Evolutionary conservation across 2,329 filamentous ascomycete genomes (phyloP).

Genomic region (Ophiocordyceps camponoti-floridani): DNA sequence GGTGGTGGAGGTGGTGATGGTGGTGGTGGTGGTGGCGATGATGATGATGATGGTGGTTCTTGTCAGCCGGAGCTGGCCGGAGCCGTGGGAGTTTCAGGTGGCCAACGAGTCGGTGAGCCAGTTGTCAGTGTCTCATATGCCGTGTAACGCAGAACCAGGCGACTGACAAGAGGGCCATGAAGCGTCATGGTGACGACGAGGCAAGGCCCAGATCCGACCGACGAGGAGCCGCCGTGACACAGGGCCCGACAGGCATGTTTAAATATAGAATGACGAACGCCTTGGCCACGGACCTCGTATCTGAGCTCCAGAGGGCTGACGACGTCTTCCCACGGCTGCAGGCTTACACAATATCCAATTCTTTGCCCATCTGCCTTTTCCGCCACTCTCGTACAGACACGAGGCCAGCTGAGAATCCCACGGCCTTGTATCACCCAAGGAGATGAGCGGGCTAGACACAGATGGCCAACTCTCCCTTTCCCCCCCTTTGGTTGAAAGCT

Average conservation of each 20-base stretch:
- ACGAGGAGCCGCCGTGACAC: too few relatives aligned
- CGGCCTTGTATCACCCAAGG: background rate
- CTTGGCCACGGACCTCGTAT: background rate
- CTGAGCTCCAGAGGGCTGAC: background rate
- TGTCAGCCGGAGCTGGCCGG: too few relatives aligned
- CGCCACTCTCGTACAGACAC: background rate
- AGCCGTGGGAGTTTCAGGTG: background rate
- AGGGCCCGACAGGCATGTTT: background rate
- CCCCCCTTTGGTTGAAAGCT: background rate
- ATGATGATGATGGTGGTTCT: too few relatives aligned
- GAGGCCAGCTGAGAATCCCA: background rate
- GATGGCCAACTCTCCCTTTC: background rate
- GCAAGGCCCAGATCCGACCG: too few relatives aligned
- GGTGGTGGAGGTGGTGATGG: too few relatives aligned
- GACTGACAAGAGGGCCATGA: too few relatives aligned
- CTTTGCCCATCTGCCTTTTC: background rate
- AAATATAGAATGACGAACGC: background rate
- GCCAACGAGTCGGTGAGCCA: background rate
- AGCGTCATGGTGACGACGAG: too few relatives aligned
- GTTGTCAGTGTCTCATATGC: slow-evolving; percentile 1
- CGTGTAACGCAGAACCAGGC: slow-evolving; percentile 1
- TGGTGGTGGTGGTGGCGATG: too few relatives aligned
- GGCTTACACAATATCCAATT: background rate
- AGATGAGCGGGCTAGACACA: background rate
- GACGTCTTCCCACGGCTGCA: background rate